Conservation (phyloP, 202 grass and related monocot genomes). For the Cymbopogon flexuosus region DNA sequence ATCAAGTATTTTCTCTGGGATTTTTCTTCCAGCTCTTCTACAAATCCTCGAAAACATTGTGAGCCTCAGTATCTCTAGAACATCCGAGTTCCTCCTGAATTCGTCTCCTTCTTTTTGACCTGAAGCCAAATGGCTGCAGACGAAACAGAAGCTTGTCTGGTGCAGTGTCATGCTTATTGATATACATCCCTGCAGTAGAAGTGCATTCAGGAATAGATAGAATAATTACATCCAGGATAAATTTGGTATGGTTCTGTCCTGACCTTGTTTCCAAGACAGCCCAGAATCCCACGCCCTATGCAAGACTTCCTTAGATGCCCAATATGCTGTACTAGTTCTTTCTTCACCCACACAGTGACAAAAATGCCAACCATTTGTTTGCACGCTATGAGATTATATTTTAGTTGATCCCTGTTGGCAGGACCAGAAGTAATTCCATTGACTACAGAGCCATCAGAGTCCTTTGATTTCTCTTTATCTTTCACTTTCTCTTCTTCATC, state of each 20-base stretch:
- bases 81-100: slow-evolving; percentile 84
- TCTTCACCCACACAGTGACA: slow-evolving; percentile 80
- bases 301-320: slow-evolving; percentile 85
- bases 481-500: slow-evolving; percentile 46
- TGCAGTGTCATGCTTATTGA: slow-evolving; percentile 94
- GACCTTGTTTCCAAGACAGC: slow-evolving; percentile 97
- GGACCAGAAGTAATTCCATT: slow-evolving; percentile 39
- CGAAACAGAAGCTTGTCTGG: slow-evolving; percentile 90
- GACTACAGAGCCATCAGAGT: slow-evolving; percentile 38
- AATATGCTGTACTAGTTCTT: slow-evolving; percentile 76
- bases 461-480: slow-evolving; percentile 33
- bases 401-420: slow-evolving; percentile 43
- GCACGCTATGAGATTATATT: slow-evolving; percentile 77
- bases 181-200: slow-evolving; percentile 82
- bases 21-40: slow-evolving; percentile 57
- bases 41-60: slow-evolving; percentile 87
- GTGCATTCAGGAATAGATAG: slow-evolving; percentile 17
- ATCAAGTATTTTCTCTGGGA: slow-evolving; percentile 83
- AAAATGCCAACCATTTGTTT: slow-evolving; percentile 98
- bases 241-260: slow-evolving; percentile 25
- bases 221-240: slow-evolving; percentile 9
- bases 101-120: slow-evolving; percentile 98
- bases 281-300: slow-evolving; percentile 81
- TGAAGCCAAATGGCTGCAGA: slow-evolving; percentile 95
- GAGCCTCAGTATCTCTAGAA: slow-evolving; percentile 78